These are phyloP conservation scores for Balakata baccata DNA, from an alignment of 345 rosid species.

Conservation along the genomic window DNA sequence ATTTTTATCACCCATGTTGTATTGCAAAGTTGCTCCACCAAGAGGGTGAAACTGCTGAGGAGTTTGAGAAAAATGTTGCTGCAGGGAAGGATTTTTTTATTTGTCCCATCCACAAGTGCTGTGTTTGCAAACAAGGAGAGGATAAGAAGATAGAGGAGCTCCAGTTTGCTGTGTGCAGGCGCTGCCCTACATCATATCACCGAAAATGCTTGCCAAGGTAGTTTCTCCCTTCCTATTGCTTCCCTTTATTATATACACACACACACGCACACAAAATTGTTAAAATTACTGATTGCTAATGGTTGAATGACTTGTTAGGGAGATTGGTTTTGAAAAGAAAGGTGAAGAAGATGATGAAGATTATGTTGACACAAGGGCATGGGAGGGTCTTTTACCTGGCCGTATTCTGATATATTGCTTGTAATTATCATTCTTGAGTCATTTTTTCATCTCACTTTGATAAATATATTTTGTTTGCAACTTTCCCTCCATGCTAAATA, in stretches of 20 bases:
- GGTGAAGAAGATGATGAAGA: constrained; percentile 48
- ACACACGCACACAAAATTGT: too few species aligned
- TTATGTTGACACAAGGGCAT: constrained; percentile 65
- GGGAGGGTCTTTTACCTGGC: constrained; percentile 68
- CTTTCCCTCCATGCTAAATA: constrained; percentile 15
- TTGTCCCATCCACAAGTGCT: constrained; percentile 85
- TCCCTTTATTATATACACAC: neutral
- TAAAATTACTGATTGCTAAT: constrained; percentile 13
- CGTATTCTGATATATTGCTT: constrained; percentile 82
- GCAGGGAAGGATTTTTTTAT: constrained; percentile 55
- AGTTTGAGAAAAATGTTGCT: constrained; percentile 49
- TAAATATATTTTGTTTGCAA: constrained; percentile 9
- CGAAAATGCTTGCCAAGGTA: constrained; percentile 91
- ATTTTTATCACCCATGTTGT: constrained; percentile 82
- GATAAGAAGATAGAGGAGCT: constrained; percentile 48
- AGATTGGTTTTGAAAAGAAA: constrained; percentile 51
- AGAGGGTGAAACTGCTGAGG: constrained; percentile 53
- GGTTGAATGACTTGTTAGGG: constrained; percentile 37
- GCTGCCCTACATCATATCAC: constrained; percentile 88
- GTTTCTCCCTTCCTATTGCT: constrained; percentile 8
- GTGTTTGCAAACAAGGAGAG: constrained; percentile 65
- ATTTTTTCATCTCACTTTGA: neutral
- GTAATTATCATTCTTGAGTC: constrained; percentile 39
- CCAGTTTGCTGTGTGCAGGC: constrained; percentile 90
- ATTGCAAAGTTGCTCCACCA: constrained; percentile 52